These are phyloP conservation scores for Dactylellina haptotyla DNA, from an alignment of 2,329 filamentous ascomycete species.

Conservation along the genomic window DNA sequence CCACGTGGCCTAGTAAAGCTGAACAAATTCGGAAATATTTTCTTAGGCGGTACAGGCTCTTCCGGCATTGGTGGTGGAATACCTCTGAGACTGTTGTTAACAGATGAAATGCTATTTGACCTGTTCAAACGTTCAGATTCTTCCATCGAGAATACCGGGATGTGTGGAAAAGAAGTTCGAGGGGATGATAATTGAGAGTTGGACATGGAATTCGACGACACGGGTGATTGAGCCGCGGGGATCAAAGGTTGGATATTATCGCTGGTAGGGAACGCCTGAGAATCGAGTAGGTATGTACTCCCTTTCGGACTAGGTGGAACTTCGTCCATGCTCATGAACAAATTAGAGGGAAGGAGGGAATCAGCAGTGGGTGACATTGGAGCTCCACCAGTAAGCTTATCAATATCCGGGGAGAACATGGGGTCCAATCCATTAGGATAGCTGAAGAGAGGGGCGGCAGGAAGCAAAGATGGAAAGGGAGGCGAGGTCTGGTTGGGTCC, in stretches of 20 bases:
- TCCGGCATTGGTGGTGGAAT: conserved; percentile 45
- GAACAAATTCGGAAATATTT: conserved; percentile 57
- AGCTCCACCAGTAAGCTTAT: conserved; percentile 69
- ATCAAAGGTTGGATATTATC: conserved; percentile 58
- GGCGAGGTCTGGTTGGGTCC: conserved; percentile 60
- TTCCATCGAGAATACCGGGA: conserved; percentile 55
- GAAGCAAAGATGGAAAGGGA: conserved; percentile 61
- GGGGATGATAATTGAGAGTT: conserved; percentile 57
- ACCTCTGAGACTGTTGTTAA: conserved; percentile 53
- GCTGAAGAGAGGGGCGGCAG: conserved; percentile 67
- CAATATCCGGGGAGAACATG: conserved; percentile 47
- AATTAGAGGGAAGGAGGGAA: conserved; percentile 75
- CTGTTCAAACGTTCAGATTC: conserved; percentile 40
- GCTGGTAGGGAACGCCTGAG: conserved; percentile 43
- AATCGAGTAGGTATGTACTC: conserved; percentile 53
- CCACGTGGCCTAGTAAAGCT: conserved; percentile 66
- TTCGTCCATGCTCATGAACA: conserved; percentile 70
- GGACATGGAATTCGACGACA: conserved; percentile 65
- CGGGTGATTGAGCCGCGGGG: conserved; percentile 68
- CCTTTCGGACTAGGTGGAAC: conserved; percentile 66
- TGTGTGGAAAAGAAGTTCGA: conserved; percentile 57
- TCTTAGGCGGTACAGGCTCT: conserved; percentile 31
- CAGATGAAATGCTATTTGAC: conserved; percentile 51
- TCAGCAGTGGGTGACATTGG: conserved; percentile 81
- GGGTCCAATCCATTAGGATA: conserved; percentile 64